Evolutionary conservation across 441 rosid genomes (phyloP).

Genomic region (Mallotus japonicus): DNA sequence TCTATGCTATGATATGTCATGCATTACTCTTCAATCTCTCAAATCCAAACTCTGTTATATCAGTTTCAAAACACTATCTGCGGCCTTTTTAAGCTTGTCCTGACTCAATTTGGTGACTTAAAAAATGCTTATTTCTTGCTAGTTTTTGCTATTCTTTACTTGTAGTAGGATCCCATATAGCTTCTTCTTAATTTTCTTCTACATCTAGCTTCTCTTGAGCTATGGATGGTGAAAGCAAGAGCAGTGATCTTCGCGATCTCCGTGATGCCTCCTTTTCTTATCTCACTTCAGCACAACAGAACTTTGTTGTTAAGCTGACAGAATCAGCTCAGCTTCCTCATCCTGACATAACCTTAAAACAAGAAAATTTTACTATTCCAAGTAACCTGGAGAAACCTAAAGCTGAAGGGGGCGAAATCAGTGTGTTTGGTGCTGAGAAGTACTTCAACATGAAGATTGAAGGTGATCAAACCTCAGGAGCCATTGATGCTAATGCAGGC

Average conservation of each 20-base stretch:
- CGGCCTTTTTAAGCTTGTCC: slow-evolving; percentile 23
- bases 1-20: neutral
- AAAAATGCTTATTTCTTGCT: neutral
- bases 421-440: slow-evolving; percentile 70
- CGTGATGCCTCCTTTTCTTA: slow-evolving; percentile 64
- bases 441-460: slow-evolving; percentile 64
- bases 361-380: slow-evolving; percentile 28
- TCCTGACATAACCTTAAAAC: slow-evolving; percentile 38
- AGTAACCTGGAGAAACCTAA: slow-evolving; percentile 33
- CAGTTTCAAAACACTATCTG: slow-evolving; percentile 14
- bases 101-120: neutral
- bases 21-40: slow-evolving; percentile 6
- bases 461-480: slow-evolving; percentile 23
- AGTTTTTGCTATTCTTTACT: neutral
- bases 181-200: slow-evolving; percentile 2
- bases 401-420: slow-evolving; percentile 47
- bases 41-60: slow-evolving; percentile 17
- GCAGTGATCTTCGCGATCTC: slow-evolving; percentile 37
- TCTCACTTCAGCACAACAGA: slow-evolving; percentile 40
- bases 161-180: neutral
- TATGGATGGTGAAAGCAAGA: slow-evolving; percentile 50
- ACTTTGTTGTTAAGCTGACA: slow-evolving; percentile 36
- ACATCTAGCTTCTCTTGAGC: slow-evolving; percentile 19
- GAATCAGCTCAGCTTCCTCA: slow-evolving; percentile 29
- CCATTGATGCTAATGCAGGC: slow-evolving; percentile 20